Evolutionary conservation across 2,329 filamentous ascomycete genomes (phyloP), one percentile per base, ranked within the genome.

Genomic region (Apiospora malaysiana): DNA sequence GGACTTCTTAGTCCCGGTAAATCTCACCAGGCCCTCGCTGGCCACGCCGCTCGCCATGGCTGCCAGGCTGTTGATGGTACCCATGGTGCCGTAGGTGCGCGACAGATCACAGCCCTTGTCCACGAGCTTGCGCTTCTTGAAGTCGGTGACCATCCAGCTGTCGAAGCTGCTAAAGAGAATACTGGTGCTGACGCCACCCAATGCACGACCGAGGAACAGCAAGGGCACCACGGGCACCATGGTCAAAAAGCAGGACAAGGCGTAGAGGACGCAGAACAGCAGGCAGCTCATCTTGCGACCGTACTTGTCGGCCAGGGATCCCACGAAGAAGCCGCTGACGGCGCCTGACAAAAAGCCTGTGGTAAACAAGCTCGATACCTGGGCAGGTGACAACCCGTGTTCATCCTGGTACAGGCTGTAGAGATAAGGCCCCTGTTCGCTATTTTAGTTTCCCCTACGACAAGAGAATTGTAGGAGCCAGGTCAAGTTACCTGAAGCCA

Each of bases 81-180:
- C 85, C 80, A 87, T 85, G 40, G 83, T 80, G 5, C 86, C 87
- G 76, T 88, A 89, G 27, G 90, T 83, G 42, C 81, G 79, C 21
- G 77, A 77, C 25, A 79, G 67, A 49, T 78, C 76, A 51, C 77
- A 79, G 9, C 77, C 78, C 25, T 75, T n/a, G 10, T 75, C 72
- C 69, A 84, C 84, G 42, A 91, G 80, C 51, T 83, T 83, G 9
- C 81, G 77, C 10, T 82, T 81, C 9, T 78, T 78, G n/a, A 84
- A 90, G 74, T 90, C 88, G 66, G 86, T 83, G 40, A 90, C 85
- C 82, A 90, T 85, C 88, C 88, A 90, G 65, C 86, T 85, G 74
- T 90, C 88, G 72, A 90, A 90, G 12, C 86, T 86, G 66, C 83
- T 88, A 79, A 86, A 90, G 23, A 90, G 82, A 25, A 90, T 79